Evolutionary conservation across 2,329 filamentous ascomycete genomes (phyloP), one percentile per base, ranked within the genome.

Genomic region (Talaromyces rugulosus): DNA sequence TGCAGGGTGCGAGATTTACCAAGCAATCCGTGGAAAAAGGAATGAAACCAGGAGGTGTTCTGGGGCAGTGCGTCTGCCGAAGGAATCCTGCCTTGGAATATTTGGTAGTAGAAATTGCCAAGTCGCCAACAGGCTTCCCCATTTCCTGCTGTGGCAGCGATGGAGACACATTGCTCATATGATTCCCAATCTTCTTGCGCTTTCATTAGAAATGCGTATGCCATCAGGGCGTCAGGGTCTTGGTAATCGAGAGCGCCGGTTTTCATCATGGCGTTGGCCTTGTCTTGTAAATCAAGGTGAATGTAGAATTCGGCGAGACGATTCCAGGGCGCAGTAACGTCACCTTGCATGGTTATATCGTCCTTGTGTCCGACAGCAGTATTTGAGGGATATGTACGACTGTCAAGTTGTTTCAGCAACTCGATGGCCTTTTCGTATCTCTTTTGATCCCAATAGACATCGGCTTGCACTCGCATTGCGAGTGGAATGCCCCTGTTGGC

Each of bases 91-190:
- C 71, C 70, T 12, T 66, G 64, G n/a, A 44, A 71, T 6, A 66
- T 75, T 51, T 68, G 71, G 58, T 70, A 74, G 63, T 78, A 78
- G 61, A 73, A 73, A 53, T 75, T 73, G 3, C 69, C 76, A 8
- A 78, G 66, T 34, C 68, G 70, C n/a, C 68, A 62, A 62, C 71
- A 74, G 2, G 75, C 73, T 5, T 66, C 61, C 2, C 40, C n/a
- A 40, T 74, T 51, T 6, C 71, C 70, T 2, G 66, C 60, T 14
- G 70, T 68, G 0, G 75, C 76, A 31, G 73, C 72, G 58, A 70
- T 70, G 50, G 52, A 66, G 71, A 78, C 72, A 59, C 66, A 73
- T 58, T 73, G 65, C 63, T 77, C 75, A 58, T 77, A 77, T 36
- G 58, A 57, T 2, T 72, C 68, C 51, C 67, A 62, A 36, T 73